phyloP scores from a whole-genome alignment of 805 yeast species.

The Schwanniomyces vanrijiae region DNA sequence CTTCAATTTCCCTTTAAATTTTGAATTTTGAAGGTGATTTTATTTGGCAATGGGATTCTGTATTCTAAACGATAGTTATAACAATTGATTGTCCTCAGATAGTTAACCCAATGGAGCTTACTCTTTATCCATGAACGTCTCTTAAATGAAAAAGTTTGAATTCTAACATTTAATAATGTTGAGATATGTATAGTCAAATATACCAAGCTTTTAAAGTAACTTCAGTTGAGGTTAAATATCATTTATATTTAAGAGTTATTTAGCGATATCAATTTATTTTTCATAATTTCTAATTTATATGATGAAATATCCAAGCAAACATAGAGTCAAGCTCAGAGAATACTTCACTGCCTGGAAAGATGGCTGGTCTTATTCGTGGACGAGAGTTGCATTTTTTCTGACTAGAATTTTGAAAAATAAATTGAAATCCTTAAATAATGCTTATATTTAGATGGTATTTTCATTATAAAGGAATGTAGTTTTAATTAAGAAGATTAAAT shows the following conservation, averaged over 20 bases:
- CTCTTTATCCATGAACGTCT: constrained; percentile 68
- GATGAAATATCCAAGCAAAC: constrained; percentile 79
- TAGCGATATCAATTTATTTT: background rate
- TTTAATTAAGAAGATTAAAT: too few species aligned
- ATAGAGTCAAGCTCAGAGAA: constrained; percentile 91
- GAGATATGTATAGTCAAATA: constrained; percentile 62
- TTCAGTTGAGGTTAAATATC: constrained; percentile 22
- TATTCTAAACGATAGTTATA: constrained; percentile 72
- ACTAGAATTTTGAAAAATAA: constrained; percentile 4
- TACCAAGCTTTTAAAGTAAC: constrained; percentile 48
- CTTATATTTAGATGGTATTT: background rate
- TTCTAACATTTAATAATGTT: constrained; percentile 12
- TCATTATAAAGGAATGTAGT: background rate
- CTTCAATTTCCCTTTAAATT: constrained; percentile 15
- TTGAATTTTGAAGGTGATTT: constrained; percentile 19
- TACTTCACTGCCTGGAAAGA: constrained; percentile 48
- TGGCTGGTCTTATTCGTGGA: constrained; percentile 49
- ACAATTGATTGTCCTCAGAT: constrained; percentile 50
- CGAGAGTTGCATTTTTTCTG: constrained; percentile 66
- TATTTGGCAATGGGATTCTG: constrained; percentile 63
- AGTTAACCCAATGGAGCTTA: constrained; percentile 85
- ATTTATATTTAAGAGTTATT: constrained; percentile 17
- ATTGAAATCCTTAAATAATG: background rate
- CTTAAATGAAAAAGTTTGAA: constrained; percentile 23
- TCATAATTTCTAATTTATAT: constrained; percentile 23